Evolutionary conservation across 371 early-diverging fungal genomes (phyloP), one percentile per base, ranked within the genome.

Genomic region (Lichtheimia corymbifera): DNA sequence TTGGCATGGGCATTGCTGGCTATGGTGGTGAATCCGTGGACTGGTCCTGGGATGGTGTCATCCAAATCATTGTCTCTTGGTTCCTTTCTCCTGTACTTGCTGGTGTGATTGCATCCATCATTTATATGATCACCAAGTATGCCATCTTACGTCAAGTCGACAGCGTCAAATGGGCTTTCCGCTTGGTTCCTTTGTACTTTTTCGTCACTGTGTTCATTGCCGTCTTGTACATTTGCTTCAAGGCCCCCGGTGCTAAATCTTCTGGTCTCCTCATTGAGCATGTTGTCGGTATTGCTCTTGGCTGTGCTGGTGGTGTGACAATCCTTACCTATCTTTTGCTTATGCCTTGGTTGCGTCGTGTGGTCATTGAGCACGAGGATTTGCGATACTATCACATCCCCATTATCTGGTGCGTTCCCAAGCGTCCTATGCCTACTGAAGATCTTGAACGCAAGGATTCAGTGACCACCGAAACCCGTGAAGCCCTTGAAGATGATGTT

Each of bases 161-260:
- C 74, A 87, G 91, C 15, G 82, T 93, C 63, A 80, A 85, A 53
- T 86, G 89, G 44, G 94, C 89, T 43, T 80, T 92, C 58, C 79
- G 69, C 40, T 82, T 90, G 50, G 83, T 94, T 42, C 95, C 95
- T n/a, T 62, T 90, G 61, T 94, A 91, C 73, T 90, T 93, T 65
- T 87, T 85, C 58, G 57, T 92, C 61, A 90, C 93, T 12, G 71
- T 85, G 50, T 68, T 71, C 50, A 87, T 95, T 66, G 84, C 86
- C 53, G 68, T 78, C n/a, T 87, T 90, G 68, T 93, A 89, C 67
- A 83, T 93, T 50, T 80, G 92, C 61, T 85, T 80, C 77, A 91
- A 92, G 74, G 86, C 82, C 4, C 85, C 88, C 3, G 81, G 79
- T 30, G 74, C 79, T 42, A 72, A 68, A 24, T 66, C 71, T 9